Evolutionary conservation across 1,284 basidiomycete species (phyloP).

Genomic region (Austroboletus niveus): DNA sequence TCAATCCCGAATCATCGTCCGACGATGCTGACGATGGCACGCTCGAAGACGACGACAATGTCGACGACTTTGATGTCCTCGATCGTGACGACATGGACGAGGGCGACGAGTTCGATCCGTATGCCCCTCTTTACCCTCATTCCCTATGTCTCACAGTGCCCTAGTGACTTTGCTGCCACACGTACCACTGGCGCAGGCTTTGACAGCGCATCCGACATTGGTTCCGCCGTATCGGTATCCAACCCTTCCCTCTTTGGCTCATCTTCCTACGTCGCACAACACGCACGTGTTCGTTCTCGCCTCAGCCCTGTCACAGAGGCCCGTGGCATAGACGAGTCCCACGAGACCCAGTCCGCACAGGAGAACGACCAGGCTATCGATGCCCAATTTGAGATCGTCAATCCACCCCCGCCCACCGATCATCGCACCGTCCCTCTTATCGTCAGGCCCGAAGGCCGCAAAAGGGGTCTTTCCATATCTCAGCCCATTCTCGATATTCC

Average conservation of each 20-base stretch:
- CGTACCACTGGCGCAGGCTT: constrained; percentile 46
- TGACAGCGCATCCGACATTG: constrained; percentile 56
- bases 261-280: constrained; percentile 41
- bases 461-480: constrained; percentile 27
- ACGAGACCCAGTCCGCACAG: constrained; percentile 12
- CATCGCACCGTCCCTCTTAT: constrained; percentile 15
- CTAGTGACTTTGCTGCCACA: constrained; percentile 50
- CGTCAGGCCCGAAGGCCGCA: constrained; percentile 23
- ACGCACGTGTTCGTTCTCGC: constrained; percentile 45
- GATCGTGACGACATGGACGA: constrained; percentile 56
- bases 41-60: constrained; percentile 39
- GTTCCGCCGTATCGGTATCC: constrained; percentile 50
- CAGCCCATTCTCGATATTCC: constrained; percentile 20
- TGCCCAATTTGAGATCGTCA: constrained; percentile 47
- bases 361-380: constrained; percentile 34
- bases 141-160: constrained; percentile 1
- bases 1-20: constrained; percentile 53
- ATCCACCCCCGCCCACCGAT: constrained; percentile 27
- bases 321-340: constrained; percentile 23
- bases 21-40: constrained; percentile 49
- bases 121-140: constrained; percentile 29
- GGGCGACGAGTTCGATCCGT: constrained; percentile 77
- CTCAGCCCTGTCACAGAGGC: constrained; percentile 70
- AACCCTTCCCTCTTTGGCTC: constrained; percentile 51
- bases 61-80: constrained; percentile 52